These are phyloP conservation scores for Vanderwaltozyma verrucispora DNA, from an alignment of 805 yeast species.

Conservation along the genomic window DNA sequence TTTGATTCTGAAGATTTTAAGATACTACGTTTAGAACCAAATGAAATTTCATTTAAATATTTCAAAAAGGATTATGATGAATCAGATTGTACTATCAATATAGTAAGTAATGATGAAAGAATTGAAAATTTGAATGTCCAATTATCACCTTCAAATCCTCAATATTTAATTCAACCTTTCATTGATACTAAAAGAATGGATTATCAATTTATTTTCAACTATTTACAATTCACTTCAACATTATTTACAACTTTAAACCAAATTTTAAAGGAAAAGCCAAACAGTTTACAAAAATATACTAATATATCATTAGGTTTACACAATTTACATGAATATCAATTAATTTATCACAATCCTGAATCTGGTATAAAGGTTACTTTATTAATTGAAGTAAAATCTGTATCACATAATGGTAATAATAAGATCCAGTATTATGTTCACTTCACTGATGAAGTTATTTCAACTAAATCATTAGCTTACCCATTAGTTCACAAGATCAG, in stretches of 20 bases:
- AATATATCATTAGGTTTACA: slow-evolving; percentile 21
- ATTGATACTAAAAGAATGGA: slow-evolving; percentile 20
- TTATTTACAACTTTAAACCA: slow-evolving; percentile 17
- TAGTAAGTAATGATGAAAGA: slow-evolving; percentile 20
- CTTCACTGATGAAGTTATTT: slow-evolving; percentile 21
- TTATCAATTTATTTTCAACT: slow-evolving; percentile 28
- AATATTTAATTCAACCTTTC: slow-evolving; percentile 26
- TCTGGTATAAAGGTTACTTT: slow-evolving; percentile 20
- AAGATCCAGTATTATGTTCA: slow-evolving; percentile 22
- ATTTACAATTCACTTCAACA: slow-evolving; percentile 27
- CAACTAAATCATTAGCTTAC: slow-evolving; percentile 20
- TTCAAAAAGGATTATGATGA: slow-evolving; percentile 14
- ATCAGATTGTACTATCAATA: slow-evolving; percentile 27
- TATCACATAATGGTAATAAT: slow-evolving; percentile 18
- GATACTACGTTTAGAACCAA: slow-evolving; percentile 24
- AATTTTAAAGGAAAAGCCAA: slow-evolving; percentile 8
- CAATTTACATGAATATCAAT: slow-evolving; percentile 22
- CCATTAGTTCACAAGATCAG: slow-evolving; percentile 24
- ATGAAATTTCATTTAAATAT: slow-evolving; percentile 28
- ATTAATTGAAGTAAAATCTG: slow-evolving; percentile 21
- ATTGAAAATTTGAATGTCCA: slow-evolving; percentile 23
- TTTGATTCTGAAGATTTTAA: slow-evolving; percentile 26
- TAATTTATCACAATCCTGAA: slow-evolving; percentile 20
- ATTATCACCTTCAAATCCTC: slow-evolving; percentile 26
- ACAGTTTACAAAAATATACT: slow-evolving; percentile 7